phyloP scores from a whole-genome alignment of 352 stramenopile species.

The Phytopythium cucurbitacearum region DNA sequence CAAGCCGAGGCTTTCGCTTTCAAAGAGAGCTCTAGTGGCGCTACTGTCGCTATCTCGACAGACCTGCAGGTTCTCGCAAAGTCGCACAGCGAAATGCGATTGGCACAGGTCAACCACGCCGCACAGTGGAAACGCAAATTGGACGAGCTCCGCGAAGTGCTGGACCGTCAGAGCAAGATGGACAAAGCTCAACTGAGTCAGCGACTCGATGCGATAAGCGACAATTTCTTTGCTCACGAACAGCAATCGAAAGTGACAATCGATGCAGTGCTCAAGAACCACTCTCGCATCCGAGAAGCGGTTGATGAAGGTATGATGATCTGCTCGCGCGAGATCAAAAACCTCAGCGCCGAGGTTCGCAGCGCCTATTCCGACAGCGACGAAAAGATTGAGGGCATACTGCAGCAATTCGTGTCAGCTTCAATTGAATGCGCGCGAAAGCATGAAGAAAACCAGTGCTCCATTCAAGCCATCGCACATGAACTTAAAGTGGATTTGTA shows the following conservation, averaged over 20 bases:
- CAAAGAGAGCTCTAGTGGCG: slow-evolving; percentile 26
- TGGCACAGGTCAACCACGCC: slow-evolving; percentile 29
- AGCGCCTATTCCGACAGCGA: slow-evolving; percentile 26
- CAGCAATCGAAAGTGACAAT: slow-evolving; percentile 36
- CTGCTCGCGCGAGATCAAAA: slow-evolving; percentile 46
- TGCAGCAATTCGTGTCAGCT: slow-evolving; percentile 23
- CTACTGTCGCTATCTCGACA: slow-evolving; percentile 24
- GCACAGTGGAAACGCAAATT: slow-evolving; percentile 37
- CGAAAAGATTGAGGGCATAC: slow-evolving; percentile 23
- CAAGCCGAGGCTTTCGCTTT: slow-evolving; percentile 34
- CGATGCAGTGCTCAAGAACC: slow-evolving; percentile 45
- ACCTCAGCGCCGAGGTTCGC: slow-evolving; percentile 40
- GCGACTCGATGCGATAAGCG: slow-evolving; percentile 36
- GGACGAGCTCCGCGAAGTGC: slow-evolving; percentile 30
- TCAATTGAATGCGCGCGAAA: slow-evolving; percentile 26
- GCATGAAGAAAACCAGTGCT: slow-evolving; percentile 36
- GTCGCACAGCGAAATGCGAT: slow-evolving; percentile 29
- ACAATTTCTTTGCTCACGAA: slow-evolving; percentile 34
- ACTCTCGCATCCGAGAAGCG: slow-evolving; percentile 39
- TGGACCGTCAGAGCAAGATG: slow-evolving; percentile 45
- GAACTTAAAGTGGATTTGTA: slow-evolving; percentile 36
- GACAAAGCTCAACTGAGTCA: slow-evolving; percentile 40
- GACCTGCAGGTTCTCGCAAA: slow-evolving; percentile 48
- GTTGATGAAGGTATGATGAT: slow-evolving; percentile 57
- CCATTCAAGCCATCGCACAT: slow-evolving; percentile 33